Percentiles rank a stretch among this genome's conserved stretches.
phyloP scores from a whole-genome alignment of 768 basidiomycete species.

The Hydnum rufescens region DNA sequence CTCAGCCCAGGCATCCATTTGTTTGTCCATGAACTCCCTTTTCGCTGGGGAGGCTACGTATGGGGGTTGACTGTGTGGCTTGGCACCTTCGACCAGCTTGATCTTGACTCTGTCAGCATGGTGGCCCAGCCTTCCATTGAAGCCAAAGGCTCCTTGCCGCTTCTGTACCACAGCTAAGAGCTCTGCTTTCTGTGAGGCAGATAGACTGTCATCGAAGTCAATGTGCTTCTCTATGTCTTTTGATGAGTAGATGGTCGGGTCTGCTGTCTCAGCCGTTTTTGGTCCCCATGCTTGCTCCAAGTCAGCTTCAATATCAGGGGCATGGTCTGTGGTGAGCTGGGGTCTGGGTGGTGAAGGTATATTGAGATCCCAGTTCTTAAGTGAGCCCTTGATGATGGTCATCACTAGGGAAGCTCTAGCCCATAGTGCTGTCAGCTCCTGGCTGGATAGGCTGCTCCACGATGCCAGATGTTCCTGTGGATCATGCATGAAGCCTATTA shows the following conservation, averaged over 20 bases:
- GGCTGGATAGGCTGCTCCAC: not conserved
- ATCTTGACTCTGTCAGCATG: not conserved
- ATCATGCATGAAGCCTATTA: not conserved
- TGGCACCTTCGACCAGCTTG: not conserved
- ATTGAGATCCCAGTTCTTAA: not conserved
- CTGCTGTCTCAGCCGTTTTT: not conserved
- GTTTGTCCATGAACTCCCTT: not conserved
- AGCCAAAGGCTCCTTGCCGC: not conserved
- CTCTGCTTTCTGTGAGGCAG: not conserved
- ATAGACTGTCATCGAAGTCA: not conserved
- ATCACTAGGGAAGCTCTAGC: not conserved
- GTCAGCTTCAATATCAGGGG: not conserved
- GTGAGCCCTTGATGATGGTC: not conserved
- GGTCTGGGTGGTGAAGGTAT: not conserved
- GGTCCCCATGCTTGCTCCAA: not conserved
- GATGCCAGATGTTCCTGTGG: not conserved
- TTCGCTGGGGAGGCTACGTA: not conserved
- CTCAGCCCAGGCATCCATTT: not conserved
- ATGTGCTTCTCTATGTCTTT: not conserved
- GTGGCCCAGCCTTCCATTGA: not conserved
- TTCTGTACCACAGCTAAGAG: not conserved
- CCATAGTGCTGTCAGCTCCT: not conserved
- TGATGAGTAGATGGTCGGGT: not conserved
- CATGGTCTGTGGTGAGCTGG: not conserved
- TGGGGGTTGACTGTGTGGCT: not conserved